Percentiles rank a stretch among this genome's conserved stretches.
Conservation (phyloP, 2,329 filamentous ascomycete species). For the Alternaria incomplexa region DNA sequence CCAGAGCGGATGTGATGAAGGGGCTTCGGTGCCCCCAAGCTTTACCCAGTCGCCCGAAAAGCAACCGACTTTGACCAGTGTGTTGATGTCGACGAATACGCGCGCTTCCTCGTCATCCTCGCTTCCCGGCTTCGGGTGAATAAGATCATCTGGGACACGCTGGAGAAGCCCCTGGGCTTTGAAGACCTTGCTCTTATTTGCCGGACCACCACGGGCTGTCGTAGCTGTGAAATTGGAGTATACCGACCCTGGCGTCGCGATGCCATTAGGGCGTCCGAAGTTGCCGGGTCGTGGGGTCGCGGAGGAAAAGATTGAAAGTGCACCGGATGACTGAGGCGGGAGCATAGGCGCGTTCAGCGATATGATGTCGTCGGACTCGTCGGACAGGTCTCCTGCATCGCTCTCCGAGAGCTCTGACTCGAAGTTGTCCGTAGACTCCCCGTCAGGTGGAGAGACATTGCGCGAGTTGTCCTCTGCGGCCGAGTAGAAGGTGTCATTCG, state of each 20-base stretch:
- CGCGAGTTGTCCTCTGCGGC: conserved; percentile 75
- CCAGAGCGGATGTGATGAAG: conserved; percentile 70
- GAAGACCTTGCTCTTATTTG: conserved; percentile 78
- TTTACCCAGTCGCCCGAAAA: conserved; percentile 98
- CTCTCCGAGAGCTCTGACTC: conserved; percentile 65
- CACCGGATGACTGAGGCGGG: conserved; percentile 77
- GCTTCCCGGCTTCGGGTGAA: conserved; percentile 81
- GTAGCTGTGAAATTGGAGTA: conserved; percentile 87
- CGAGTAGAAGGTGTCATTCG: conserved; percentile 91
- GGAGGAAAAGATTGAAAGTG: conserved; percentile 78
- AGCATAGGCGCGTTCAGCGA: conserved; percentile 82
- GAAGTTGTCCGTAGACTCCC: conserved; percentile 53
- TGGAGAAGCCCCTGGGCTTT: conserved; percentile 79
- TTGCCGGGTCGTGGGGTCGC: conserved; percentile 80
- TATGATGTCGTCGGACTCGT: conserved; percentile 94
- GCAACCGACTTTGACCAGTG: conserved; percentile 86
- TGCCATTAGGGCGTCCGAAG: conserved; percentile 70
- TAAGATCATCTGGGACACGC: conserved; percentile 73
- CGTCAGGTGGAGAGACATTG: conserved; percentile 47
- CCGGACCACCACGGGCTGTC: conserved; percentile 75
- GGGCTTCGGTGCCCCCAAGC: conserved; percentile 77
- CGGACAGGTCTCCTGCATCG: conserved; percentile 80
- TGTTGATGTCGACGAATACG: conserved; percentile 87
- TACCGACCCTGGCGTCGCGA: conserved; percentile 83
- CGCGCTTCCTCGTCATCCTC: conserved; percentile 89